phyloP scores from a whole-genome alignment of 2,329 filamentous ascomycete genomes.

The Fusarium verticillioides region DNA sequence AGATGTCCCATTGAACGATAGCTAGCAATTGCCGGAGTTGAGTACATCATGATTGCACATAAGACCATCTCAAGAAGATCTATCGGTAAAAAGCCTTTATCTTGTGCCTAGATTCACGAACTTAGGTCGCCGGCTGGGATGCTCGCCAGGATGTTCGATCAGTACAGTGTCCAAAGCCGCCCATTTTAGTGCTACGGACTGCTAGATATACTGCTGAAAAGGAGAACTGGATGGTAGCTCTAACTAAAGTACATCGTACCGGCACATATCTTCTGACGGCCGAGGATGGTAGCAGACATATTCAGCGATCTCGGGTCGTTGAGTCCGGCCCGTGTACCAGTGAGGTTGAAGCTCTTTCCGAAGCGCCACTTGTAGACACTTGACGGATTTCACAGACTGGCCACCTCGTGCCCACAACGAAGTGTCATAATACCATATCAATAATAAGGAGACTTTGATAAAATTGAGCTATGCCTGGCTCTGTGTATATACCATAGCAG shows the following conservation, averaged over 20 bases:
- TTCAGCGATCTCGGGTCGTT: not conserved
- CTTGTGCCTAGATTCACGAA: not conserved
- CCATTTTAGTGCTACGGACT: accelerated
- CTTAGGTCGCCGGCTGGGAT: not conserved
- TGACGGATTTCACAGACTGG: not conserved
- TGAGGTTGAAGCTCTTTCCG: not conserved
- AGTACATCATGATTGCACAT: not conserved
- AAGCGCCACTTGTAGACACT: accelerated
- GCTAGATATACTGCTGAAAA: accelerated
- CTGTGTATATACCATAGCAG: not conserved
- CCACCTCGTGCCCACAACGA: not conserved
- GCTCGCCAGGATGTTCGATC: not conserved
- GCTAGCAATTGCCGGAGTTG: not conserved
- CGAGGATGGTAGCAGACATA: not conserved
- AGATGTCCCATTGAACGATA: accelerated
- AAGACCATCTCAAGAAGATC: not conserved
- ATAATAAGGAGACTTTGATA: too few relatives aligned
- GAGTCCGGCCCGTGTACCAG: accelerated
- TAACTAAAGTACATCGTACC: too few relatives aligned
- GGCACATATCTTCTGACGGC: not conserved
- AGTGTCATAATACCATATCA: not conserved
- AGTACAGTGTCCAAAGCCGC: not conserved
- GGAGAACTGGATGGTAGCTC: not conserved
- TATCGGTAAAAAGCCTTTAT: not conserved
- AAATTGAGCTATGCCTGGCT: too few relatives aligned